Percentiles rank a stretch among this genome's conserved stretches.
phyloP scores from a whole-genome alignment of 2,329 filamentous ascomycete species.

The Daldinia eschscholtzii region DNA sequence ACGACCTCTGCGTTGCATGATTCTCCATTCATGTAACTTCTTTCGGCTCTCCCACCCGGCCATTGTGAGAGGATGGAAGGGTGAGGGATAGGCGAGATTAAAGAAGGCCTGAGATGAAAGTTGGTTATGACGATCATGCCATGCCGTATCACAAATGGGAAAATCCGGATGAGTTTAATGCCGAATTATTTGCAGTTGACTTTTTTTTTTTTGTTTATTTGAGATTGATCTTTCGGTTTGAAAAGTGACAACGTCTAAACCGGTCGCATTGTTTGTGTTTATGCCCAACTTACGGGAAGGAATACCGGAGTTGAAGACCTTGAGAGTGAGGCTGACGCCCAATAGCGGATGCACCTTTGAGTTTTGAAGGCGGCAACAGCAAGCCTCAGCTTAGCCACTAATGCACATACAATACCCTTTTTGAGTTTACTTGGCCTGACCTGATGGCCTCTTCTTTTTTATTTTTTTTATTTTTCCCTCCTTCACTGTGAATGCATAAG shows the following conservation, averaged over 20 bases:
- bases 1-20: constrained; percentile 41
- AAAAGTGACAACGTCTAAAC: neutral
- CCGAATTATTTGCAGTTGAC: neutral
- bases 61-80: constrained; percentile 19
- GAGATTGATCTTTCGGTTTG: neutral
- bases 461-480: neutral
- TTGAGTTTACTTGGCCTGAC: constrained; percentile 3
- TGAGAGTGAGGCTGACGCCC: constrained; percentile 17
- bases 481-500: neutral
- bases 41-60: constrained; percentile 27
- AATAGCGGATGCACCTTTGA: neutral
- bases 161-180: neutral
- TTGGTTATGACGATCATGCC: constrained; percentile 4
- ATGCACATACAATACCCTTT: constrained; percentile 8
- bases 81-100: neutral
- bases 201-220: neutral
- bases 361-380: neutral
- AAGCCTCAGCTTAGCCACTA: constrained; percentile 36
- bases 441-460: neutral
- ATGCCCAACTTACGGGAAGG: constrained; percentile 8
- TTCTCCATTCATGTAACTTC: constrained; percentile 35
- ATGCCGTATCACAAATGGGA: constrained; percentile 5
- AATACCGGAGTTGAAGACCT: constrained; percentile 2
- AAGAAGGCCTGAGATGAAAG: neutral
- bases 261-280: constrained; percentile 8